Evolutionary conservation across 257 asterid species (phyloP), one percentile per base, ranked within the genome.

Genomic region (Echites panduratus): DNA sequence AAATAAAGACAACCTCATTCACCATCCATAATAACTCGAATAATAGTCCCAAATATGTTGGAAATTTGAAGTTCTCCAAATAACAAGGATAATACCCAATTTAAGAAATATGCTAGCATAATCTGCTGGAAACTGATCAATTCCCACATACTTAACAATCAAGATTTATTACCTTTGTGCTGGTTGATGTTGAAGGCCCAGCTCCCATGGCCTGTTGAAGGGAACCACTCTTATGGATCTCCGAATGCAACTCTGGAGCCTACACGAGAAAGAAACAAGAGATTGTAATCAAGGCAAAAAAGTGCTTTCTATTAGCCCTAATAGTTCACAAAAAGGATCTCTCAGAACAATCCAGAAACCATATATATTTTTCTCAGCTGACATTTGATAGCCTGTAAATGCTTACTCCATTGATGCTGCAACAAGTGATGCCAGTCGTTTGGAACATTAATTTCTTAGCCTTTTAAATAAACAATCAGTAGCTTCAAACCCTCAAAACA

Each of bases 231-330:
- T 82, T 94, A 83, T 94, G 99, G 86, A 94, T 81, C 83, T 94
- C 96, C 66, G 56, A 77, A 48, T 94, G 99, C 71, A 94, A 76
- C 83, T 89, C 90, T 69, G 97, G 96, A 63, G 96, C 97, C 99
- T 94, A 68, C 16, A 67, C 70, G 26, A 57, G 47, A 24, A 22
- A 52, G 4, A 1, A 35, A 12, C 14, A 53, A 49, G 13, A 59
- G 16, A 44, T 47, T 11, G 0, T 40, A 22, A 61, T 47, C 66
- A 45, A 40, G 17, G 45, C 38, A 45, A 57, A 48, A 29, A 59
- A 59, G 41, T 26, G 14, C 43, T 1, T 29, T 29, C 66, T 27
- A 5, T 40, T 17, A 53, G 35, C 70, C 20, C 1, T 32, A 47
- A 4, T 22, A 35, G 29, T 1, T 10, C 45, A 66, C 11, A 12